A percentile compares a stretch with the other conserved stretches of the same genome.
phyloP scores from a whole-genome alignment of 345 rosid genomes.

The Trapa bicornis region DNA sequence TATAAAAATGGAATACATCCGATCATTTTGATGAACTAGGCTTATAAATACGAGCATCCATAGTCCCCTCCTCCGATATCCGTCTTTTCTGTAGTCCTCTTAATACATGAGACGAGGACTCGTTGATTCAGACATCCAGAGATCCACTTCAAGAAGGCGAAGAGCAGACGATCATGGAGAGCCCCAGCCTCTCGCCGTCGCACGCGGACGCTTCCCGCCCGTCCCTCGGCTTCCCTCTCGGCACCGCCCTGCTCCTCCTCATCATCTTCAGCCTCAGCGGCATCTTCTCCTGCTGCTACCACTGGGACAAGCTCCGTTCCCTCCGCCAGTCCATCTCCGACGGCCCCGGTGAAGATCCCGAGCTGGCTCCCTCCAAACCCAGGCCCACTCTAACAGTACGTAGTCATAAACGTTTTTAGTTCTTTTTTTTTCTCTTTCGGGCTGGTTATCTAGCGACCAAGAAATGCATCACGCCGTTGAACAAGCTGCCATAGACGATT shows the following conservation, averaged over 20 bases:
- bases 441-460: neutral
- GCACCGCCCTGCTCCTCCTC: conserved; percentile 78
- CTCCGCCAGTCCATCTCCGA: conserved; percentile 47
- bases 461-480: neutral
- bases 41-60: too few relatives aligned
- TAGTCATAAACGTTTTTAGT: too few relatives aligned
- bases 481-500: too few relatives aligned
- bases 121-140: neutral
- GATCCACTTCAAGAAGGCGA: neutral
- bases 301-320: conserved; percentile 92
- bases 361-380: conserved; percentile 41
- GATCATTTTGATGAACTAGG: too few relatives aligned
- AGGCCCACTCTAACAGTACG: conserved; percentile 31
- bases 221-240: conserved; percentile 85
- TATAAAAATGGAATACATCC: too few relatives aligned
- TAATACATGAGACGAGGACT: conserved; percentile 7
- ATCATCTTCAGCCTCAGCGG: conserved; percentile 84
- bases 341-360: conserved; percentile 32
- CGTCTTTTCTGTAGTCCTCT: neutral
- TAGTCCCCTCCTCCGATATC: too few relatives aligned
- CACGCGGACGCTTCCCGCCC: conserved; percentile 78
- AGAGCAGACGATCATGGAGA: conserved; percentile 38
- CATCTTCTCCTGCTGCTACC: conserved; percentile 95
- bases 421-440: too few relatives aligned
- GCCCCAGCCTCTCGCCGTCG: conserved; percentile 52